These are phyloP conservation scores for Sclerotinia subarctica DNA, from an alignment of 2,329 filamentous ascomycete genomes.

Conservation along the genomic window DNA sequence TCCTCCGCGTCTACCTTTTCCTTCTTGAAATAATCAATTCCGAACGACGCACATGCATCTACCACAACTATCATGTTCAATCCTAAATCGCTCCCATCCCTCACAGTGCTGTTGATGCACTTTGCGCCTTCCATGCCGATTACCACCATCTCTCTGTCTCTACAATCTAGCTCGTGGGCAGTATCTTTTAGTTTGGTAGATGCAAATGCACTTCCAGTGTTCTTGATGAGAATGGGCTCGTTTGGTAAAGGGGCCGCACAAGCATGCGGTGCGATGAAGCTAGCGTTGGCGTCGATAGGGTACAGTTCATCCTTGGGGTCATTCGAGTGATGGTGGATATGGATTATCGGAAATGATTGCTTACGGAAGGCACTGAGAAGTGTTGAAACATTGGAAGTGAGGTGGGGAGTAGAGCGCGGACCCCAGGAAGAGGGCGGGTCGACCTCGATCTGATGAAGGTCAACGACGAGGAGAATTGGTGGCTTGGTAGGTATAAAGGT, in stretches of 20 bases:
- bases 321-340: conserved; percentile 29
- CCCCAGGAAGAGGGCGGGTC: conserved; percentile 25
- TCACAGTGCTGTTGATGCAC: conserved; percentile 30
- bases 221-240: conserved; percentile 28
- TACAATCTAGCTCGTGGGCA: conserved; percentile 6
- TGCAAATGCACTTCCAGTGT: conserved; percentile 29
- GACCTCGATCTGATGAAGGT: conserved; percentile 30
- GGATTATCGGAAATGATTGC: conserved; percentile 25
- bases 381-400: conserved; percentile 24
- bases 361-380: conserved; percentile 28
- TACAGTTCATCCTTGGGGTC: conserved; percentile 23
- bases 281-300: conserved; percentile 19
- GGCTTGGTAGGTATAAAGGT: background rate
- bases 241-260: conserved; percentile 22
- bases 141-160: conserved; percentile 26
- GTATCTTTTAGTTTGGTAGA: conserved; percentile 12
- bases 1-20: conserved; percentile 4
- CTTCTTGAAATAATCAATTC: background rate
- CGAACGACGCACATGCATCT: conserved; percentile 31
- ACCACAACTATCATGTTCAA: conserved; percentile 29
- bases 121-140: conserved; percentile 31
- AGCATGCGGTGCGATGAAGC: conserved; percentile 24
- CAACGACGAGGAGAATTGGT: conserved; percentile 29
- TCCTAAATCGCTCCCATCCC: conserved; percentile 30
- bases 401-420: conserved; percentile 29